Conservation (phyloP, 2,329 filamentous ascomycete species). For the Endoconidiophora laricicola region DNA sequence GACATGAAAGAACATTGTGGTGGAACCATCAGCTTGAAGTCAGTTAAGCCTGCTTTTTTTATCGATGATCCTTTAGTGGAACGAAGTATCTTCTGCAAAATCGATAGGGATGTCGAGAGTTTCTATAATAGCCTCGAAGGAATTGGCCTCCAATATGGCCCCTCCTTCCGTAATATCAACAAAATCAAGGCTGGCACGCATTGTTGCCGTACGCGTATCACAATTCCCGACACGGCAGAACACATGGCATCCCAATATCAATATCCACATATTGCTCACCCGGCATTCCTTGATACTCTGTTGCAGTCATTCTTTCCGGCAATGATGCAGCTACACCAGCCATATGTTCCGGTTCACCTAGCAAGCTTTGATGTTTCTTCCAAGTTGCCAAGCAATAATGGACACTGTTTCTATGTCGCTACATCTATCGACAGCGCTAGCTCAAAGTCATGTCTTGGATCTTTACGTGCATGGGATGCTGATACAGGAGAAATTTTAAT, state of each 20-base stretch:
- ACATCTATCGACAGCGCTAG: too few relatives aligned
- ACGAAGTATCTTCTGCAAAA: not conserved
- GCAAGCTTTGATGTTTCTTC: too few relatives aligned
- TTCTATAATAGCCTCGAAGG: constrained; percentile 31
- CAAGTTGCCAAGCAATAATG: too few relatives aligned
- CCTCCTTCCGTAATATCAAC: constrained; percentile 31
- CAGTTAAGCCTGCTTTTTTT: not conserved
- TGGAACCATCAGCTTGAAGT: too few relatives aligned
- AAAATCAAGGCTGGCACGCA: constrained; percentile 18
- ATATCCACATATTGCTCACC: constrained; percentile 37
- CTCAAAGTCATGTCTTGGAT: too few relatives aligned
- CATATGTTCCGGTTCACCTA: too few relatives aligned
- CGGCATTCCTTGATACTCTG: constrained; percentile 37
- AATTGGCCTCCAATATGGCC: constrained; percentile 34
- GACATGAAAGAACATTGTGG: not conserved
- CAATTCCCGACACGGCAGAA: constrained; percentile 31
- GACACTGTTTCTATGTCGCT: too few relatives aligned
- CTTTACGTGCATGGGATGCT: too few relatives aligned
- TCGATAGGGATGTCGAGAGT: not conserved
- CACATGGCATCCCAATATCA: constrained; percentile 37
- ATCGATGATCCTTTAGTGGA: not conserved
- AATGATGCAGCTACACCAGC: not conserved
- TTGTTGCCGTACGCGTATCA: constrained; percentile 23
- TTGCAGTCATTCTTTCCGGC: constrained; percentile 33
- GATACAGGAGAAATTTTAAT: too few relatives aligned